Evolutionary conservation across 352 stramenopile genomes (phyloP).

Genomic region (Peronospora belbahrii): DNA sequence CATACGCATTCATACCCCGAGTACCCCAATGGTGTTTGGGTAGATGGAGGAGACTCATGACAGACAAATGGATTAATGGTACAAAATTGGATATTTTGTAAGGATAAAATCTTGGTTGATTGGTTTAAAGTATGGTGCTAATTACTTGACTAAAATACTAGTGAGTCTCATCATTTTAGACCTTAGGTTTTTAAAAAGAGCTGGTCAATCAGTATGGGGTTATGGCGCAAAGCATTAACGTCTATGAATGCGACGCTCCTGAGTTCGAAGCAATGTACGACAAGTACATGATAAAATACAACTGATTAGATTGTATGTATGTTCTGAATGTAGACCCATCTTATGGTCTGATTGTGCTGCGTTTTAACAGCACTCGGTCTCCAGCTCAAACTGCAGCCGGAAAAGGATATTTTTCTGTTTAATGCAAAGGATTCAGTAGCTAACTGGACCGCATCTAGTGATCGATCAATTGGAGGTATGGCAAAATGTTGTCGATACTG

Average conservation of each 20-base stretch:
- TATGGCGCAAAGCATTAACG: slow-evolving; percentile 58
- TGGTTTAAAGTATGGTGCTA: not conserved
- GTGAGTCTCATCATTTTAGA: no score
- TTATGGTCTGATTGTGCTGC: slow-evolving; percentile 2
- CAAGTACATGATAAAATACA: not conserved
- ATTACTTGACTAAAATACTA: slow-evolving; percentile 11
- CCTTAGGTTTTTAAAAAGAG: not conserved
- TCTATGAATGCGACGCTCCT: slow-evolving; percentile 71
- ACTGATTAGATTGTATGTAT: not conserved
- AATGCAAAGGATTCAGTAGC: slow-evolving; percentile 36
- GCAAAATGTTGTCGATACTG: not conserved
- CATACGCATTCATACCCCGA: slow-evolving; percentile 74
- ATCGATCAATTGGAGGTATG: slow-evolving; percentile 73
- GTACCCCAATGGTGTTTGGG: slow-evolving; percentile 83
- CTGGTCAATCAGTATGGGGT: slow-evolving; percentile 39
- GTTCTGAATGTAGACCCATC: not conserved
- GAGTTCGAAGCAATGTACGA: slow-evolving; percentile 75
- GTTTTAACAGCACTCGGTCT: slow-evolving; percentile 50
- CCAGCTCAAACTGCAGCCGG: slow-evolving; percentile 59
- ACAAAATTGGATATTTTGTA: not conserved
- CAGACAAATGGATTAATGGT: not conserved
- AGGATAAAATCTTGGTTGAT: not conserved
- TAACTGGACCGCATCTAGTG: slow-evolving; percentile 67
- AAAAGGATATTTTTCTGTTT: slow-evolving; percentile 78
- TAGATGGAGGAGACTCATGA: slow-evolving; percentile 82